Evolutionary conservation across 352 stramenopile genomes (phyloP).

Genomic region (Thraustochytrium striatum): DNA sequence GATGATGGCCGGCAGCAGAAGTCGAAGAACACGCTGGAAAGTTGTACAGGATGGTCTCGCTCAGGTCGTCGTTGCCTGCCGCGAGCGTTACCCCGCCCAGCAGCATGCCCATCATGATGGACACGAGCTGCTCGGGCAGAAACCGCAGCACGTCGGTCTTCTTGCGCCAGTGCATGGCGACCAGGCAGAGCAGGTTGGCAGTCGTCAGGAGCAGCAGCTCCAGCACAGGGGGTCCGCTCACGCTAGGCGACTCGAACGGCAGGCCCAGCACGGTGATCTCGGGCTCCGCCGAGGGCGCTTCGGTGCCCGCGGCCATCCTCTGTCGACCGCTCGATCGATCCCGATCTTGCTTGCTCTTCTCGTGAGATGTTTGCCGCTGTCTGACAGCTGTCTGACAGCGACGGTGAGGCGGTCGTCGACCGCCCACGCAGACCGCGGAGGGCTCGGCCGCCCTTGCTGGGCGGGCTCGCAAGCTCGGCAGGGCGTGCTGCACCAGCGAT

Average conservation of each 20-base stretch:
- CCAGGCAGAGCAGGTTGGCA: slow-evolving; percentile 34
- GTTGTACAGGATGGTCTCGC: background rate
- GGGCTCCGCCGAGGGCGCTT: no score
- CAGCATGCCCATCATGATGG: background rate
- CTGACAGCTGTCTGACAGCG: no score
- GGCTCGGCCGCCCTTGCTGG: no score
- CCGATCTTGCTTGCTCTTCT: no score
- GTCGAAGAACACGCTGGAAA: slow-evolving; percentile 38
- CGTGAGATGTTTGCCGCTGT: no score
- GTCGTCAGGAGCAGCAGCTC: slow-evolving; percentile 19
- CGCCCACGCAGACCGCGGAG: no score
- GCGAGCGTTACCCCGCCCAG: slow-evolving; percentile 4
- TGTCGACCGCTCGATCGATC: no score
- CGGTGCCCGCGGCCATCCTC: no score
- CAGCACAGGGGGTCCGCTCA: background rate
- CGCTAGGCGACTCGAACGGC: slow-evolving; percentile 2
- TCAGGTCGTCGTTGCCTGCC: slow-evolving; percentile 9
- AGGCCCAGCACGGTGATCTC: slow-evolving; percentile 27
- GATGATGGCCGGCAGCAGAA: slow-evolving; percentile 44
- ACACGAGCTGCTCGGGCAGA: slow-evolving; percentile 37
- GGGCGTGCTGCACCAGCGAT: no score
- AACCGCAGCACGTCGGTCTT: background rate
- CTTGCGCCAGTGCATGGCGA: slow-evolving; percentile 31
- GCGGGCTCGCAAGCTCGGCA: no score
- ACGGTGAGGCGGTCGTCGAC: no score